Evolutionary conservation across 2,329 filamentous ascomycete species (phyloP).

Genomic region (Pseudogymnoascus pannorum): DNA sequence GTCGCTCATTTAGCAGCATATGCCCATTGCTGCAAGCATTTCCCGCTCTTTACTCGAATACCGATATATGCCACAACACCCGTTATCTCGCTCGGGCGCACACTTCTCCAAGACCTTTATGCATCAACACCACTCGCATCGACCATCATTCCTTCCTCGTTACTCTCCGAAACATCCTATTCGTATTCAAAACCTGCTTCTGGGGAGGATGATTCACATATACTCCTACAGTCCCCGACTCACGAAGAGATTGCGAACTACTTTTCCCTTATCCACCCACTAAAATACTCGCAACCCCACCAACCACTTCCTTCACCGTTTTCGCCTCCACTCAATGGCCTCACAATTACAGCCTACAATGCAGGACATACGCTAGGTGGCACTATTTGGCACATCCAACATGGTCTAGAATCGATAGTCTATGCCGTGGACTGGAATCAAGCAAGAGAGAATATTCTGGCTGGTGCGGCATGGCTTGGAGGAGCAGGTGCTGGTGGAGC

Average conservation of each 20-base stretch:
- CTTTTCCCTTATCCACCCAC: constrained; percentile 80
- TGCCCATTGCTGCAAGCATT: constrained; percentile 94
- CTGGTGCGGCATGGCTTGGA: constrained; percentile 88
- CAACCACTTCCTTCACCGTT: constrained; percentile 82
- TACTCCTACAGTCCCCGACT: constrained; percentile 64
- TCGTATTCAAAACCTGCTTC: constrained; percentile 45
- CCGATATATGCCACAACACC: constrained; percentile 92
- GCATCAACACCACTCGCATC: constrained; percentile 81
- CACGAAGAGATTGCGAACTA: constrained; percentile 85
- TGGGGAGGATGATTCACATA: constrained; percentile 40
- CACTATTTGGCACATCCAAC: constrained; percentile 98
- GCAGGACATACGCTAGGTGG: constrained; percentile 92
- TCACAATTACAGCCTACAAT: constrained; percentile 95
- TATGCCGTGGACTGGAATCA: constrained; percentile 99
- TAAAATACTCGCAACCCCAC: constrained; percentile 96
- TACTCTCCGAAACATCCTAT: constrained; percentile 60
- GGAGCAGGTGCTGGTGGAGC: constrained; percentile 72
- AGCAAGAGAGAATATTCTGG: constrained; percentile 88
- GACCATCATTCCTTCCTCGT: constrained; percentile 67
- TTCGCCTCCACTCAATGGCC: constrained; percentile 79
- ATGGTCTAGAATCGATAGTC: constrained; percentile 92
- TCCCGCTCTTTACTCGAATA: constrained; percentile 84
- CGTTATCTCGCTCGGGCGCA: constrained; percentile 87
- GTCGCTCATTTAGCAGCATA: constrained; percentile 86
- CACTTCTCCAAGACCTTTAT: constrained; percentile 86